Evolutionary conservation across 2,329 filamentous ascomycete species (phyloP).

Genomic region (Fusarium drepaniforme): DNA sequence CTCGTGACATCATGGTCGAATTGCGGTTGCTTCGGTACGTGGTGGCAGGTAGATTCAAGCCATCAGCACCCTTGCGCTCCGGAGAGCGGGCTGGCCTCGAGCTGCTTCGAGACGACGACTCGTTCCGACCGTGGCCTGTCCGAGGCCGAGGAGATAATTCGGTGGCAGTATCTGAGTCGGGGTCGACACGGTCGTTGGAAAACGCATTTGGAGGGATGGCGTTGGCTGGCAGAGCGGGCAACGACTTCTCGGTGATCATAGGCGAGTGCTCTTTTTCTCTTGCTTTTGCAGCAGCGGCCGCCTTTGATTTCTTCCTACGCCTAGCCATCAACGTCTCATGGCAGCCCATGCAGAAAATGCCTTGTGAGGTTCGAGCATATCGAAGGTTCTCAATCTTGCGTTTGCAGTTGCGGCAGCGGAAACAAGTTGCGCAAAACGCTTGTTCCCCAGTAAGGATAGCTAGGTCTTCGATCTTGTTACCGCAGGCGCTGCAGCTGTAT

Average conservation of each 20-base stretch:
- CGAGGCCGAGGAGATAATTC: constrained; percentile 76
- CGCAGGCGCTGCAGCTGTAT: constrained; percentile 97
- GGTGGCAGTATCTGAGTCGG: constrained; percentile 75
- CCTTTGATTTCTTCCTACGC: constrained; percentile 86
- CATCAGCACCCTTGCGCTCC: constrained; percentile 67
- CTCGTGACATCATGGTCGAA: constrained; percentile 71
- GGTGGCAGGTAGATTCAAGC: constrained; percentile 77
- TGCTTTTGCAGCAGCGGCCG: constrained; percentile 68
- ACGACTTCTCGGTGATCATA: constrained; percentile 87
- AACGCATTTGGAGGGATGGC: constrained; percentile 74
- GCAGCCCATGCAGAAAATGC: constrained; percentile 99
- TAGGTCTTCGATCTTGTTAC: constrained; percentile 97
- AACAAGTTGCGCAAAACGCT: constrained; percentile 97
- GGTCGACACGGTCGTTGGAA: constrained; percentile 68
- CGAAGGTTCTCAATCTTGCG: constrained; percentile 98
- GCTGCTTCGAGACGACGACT: constrained; percentile 67
- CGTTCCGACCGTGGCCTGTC: constrained; percentile 62
- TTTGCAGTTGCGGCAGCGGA: constrained; percentile 98
- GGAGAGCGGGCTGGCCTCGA: constrained; percentile 67
- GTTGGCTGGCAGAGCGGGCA: constrained; percentile 89
- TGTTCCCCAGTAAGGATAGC: constrained; percentile 98
- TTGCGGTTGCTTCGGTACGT: constrained; percentile 84
- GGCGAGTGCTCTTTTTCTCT: constrained; percentile 74
- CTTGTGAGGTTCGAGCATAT: constrained; percentile 97
- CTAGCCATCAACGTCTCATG: constrained; percentile 97